Conservation (phyloP, 2,329 filamentous ascomycete genomes). For the Rugonectria rugulosa region DNA sequence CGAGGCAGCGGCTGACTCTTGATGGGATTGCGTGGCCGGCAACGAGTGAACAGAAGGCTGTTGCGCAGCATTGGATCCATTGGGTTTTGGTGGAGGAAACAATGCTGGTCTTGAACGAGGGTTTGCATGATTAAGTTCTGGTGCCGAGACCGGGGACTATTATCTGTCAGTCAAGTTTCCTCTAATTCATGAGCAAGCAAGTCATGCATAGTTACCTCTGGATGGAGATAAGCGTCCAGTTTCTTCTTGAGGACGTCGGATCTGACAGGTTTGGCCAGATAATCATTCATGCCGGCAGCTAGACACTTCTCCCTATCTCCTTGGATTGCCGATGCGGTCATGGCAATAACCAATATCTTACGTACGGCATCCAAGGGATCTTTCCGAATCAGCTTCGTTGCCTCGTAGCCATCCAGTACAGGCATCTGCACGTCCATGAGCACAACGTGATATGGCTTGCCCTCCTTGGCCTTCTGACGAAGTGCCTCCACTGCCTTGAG, state of each 20-base stretch:
- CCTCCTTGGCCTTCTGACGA: conserved; percentile 73
- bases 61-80: too few relatives aligned
- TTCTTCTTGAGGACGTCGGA: conserved; percentile 87
- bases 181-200: not conserved
- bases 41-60: too few relatives aligned
- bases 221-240: conserved; percentile 66
- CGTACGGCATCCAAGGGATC: conserved; percentile 80
- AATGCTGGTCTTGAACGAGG: conserved; percentile 18
- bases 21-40: too few relatives aligned
- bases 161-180: conserved; percentile 18
- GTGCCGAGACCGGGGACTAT: conserved; percentile 19
- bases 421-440: conserved; percentile 99
- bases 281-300: conserved; percentile 98
- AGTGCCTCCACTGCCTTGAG: conserved; percentile 87
- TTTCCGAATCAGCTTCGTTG: conserved; percentile 81
- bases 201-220: conserved; percentile 38
- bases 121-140: conserved; percentile 15
- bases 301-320: conserved; percentile 94
- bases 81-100: conserved; percentile 3
- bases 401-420: conserved; percentile 89
- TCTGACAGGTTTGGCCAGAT: conserved; percentile 93
- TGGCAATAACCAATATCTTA: conserved; percentile 90
- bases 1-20: too few relatives aligned
- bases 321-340: conserved; percentile 95
- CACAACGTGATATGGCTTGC: conserved; percentile 84